These are phyloP conservation scores for Hygrophorus pudorinus DNA, from an alignment of 768 basidiomycete genomes.

Conservation along the genomic window DNA sequence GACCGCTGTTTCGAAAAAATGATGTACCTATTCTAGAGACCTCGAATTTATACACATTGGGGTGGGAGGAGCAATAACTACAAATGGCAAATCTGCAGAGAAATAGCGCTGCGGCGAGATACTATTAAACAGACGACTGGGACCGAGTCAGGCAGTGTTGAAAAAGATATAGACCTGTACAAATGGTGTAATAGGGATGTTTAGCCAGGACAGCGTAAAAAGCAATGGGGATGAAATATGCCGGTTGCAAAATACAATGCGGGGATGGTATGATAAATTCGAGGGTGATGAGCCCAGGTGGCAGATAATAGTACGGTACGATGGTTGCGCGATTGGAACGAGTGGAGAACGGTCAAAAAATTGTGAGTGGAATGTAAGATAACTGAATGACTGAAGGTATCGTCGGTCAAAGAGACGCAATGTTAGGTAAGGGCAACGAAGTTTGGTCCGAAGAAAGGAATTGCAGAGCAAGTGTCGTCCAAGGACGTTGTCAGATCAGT, in stretches of 20 bases:
- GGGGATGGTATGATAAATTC: constrained; percentile 42
- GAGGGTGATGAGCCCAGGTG: constrained; percentile 20
- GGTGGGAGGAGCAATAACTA: constrained; percentile 45
- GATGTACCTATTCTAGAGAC: too few relatives aligned
- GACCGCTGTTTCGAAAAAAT: too few relatives aligned
- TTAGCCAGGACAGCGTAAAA: constrained; percentile 22
- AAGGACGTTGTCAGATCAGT: background rate
- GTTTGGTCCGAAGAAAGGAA: constrained; percentile 3
- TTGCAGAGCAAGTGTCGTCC: background rate
- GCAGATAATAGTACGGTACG: constrained; percentile 16
- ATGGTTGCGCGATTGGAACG: constrained; percentile 28
- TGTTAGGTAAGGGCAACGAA: constrained; percentile 8
- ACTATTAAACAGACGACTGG: constrained; percentile 19
- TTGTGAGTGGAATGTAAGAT: constrained; percentile 16
- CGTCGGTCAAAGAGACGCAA: constrained; percentile 10
- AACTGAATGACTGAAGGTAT: constrained; percentile 13
- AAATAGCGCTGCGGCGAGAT: background rate
- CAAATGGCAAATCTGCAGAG: constrained; percentile 34
- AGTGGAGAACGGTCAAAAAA: constrained; percentile 15
- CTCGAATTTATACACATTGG: constrained; percentile 40
- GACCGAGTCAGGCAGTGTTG: constrained; percentile 33
- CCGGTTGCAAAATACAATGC: constrained; percentile 66
- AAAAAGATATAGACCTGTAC: constrained; percentile 32
- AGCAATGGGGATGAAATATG: constrained; percentile 40
- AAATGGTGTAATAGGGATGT: constrained; percentile 18